Evolutionary conservation across 805 yeast species (phyloP).

Genomic region (Candida pseudofarinosa): DNA sequence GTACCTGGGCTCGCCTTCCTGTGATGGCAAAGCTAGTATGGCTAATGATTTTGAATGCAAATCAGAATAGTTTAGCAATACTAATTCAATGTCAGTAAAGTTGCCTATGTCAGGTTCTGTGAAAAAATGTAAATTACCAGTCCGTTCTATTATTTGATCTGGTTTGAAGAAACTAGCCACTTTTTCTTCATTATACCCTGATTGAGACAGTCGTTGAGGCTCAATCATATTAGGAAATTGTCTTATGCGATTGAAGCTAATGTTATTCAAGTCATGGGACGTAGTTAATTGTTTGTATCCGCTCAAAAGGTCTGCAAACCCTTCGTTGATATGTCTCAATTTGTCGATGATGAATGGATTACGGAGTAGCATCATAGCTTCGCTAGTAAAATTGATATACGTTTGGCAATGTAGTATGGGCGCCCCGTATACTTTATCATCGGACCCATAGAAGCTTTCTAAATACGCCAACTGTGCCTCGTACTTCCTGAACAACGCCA

Average conservation of each 20-base stretch:
- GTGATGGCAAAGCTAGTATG: conserved; percentile 21
- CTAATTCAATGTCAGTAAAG: conserved; percentile 23
- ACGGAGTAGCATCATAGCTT: conserved; percentile 19
- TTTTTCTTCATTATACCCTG: conserved; percentile 1
- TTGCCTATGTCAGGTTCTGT: conserved; percentile 9
- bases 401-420: conserved; percentile 30
- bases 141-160: conserved; percentile 33
- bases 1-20: conserved; percentile 18
- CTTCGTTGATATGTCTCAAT: conserved; percentile 12
- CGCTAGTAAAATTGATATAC: conserved; percentile 26
- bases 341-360: conserved; percentile 39
- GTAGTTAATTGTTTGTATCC: conserved; percentile 10
- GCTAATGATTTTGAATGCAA: conserved; percentile 35
- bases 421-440: conserved; percentile 17
- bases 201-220: neutral
- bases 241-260: conserved; percentile 32
- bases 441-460: conserved; percentile 7
- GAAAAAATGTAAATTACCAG: conserved; percentile 19
- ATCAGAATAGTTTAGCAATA: conserved; percentile 29
- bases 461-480: conserved; percentile 1
- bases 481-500: conserved; percentile 33
- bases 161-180: conserved; percentile 38
- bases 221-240: conserved; percentile 11
- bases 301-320: conserved; percentile 15
- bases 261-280: conserved; percentile 23